phyloP scores from a whole-genome alignment of 495 filamentous ascomycete genomes.

The Penicillium herquei region DNA sequence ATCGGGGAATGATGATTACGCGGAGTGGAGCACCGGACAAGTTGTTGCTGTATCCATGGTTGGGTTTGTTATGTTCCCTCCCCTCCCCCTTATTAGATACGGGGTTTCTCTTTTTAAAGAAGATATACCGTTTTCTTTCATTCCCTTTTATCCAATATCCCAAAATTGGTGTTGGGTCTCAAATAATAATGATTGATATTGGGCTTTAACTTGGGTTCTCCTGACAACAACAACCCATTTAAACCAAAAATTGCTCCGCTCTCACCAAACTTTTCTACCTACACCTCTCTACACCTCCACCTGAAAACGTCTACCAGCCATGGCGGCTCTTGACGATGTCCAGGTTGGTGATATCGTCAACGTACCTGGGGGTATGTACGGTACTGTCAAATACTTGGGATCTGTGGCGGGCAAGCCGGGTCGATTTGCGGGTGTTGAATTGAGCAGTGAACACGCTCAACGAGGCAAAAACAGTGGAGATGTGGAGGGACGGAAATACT shows the following conservation, averaged over 20 bases:
- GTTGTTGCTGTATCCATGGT: slow-evolving; percentile 4
- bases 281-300: slow-evolving; percentile 5
- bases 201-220: slow-evolving; percentile 4
- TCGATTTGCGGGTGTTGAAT: slow-evolving; percentile 90
- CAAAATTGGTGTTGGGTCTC: not conserved
- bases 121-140: slow-evolving; percentile 4
- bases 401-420: slow-evolving; percentile 85
- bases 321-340: slow-evolving; percentile 54
- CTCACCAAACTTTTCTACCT: slow-evolving; percentile 1
- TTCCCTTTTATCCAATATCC: slow-evolving; percentile 1
- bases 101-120: slow-evolving; percentile 2
- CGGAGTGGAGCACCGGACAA: slow-evolving; percentile 9
- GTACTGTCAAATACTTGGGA: slow-evolving; percentile 86
- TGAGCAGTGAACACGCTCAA: slow-evolving; percentile 73
- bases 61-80: slow-evolving; percentile 28
- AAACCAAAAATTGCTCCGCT: not conserved
- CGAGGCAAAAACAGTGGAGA: slow-evolving; percentile 95
- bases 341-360: slow-evolving; percentile 88
- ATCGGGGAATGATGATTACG: slow-evolving; percentile 14
- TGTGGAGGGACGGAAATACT: slow-evolving; percentile 85
- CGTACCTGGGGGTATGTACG: slow-evolving; percentile 92
- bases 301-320: slow-evolving; percentile 10
- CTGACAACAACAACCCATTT: no score
- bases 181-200: slow-evolving; percentile 16
- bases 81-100: slow-evolving; percentile 19